Evolutionary conservation across 2,329 filamentous ascomycete genomes (phyloP).

Genomic region (Ceratocystis smalleyi): DNA sequence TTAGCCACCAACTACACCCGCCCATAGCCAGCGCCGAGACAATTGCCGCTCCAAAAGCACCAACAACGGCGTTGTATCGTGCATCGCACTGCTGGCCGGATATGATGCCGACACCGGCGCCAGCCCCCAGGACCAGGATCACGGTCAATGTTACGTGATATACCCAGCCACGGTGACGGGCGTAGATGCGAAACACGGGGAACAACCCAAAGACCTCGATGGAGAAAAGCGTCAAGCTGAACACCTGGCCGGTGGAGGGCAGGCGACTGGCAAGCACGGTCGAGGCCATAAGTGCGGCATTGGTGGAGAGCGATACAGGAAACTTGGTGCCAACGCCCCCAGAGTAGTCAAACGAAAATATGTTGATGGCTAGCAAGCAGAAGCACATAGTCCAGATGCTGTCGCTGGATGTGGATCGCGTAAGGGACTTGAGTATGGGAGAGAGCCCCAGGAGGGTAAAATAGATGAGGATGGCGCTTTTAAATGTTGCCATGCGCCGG

Average conservation of each 20-base stretch:
- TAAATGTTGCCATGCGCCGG: conserved; percentile 59
- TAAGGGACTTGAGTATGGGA: conserved; percentile 93
- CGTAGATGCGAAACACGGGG: conserved; percentile 86
- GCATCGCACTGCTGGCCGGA: conserved; percentile 37
- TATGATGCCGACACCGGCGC: conserved; percentile 57
- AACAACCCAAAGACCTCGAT: conserved; percentile 97
- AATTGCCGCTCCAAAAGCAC: conserved; percentile 60
- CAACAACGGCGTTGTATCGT: conserved; percentile 42
- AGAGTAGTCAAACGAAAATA: conserved; percentile 96
- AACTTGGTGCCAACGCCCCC: conserved; percentile 49
- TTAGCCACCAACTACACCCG: conserved; percentile 94
- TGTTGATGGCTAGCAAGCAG: conserved; percentile 85
- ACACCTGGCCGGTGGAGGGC: conserved; percentile 82
- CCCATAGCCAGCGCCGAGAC: conserved; percentile 70
- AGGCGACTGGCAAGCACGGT: conserved; percentile 85
- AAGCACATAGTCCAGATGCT: conserved; percentile 96
- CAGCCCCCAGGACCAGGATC: conserved; percentile 61
- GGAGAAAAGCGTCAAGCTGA: conserved; percentile 84
- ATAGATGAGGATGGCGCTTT: conserved; percentile 85
- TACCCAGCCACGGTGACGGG: conserved; percentile 64
- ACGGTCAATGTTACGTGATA: conserved; percentile 67
- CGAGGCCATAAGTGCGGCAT: conserved; percentile 89
- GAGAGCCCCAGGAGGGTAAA: conserved; percentile 81
- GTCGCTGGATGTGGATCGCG: conserved; percentile 77
- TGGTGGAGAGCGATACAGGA: conserved; percentile 69